Evolutionary conservation across 306 rosid genomes (phyloP).

Genomic region (Prunus persica): Prunus_persica_NCBIv2 NC_034015.1:12003501-12004000

Average conservation of each 20-base stretch:
- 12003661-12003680: background rate
- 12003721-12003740: background rate
- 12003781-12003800: slow-evolving; percentile 10
- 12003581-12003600: background rate
- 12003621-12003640: background rate
- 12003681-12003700: background rate
- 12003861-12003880: slow-evolving; percentile 75
- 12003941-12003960: slow-evolving; percentile 42
- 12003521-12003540: background rate
- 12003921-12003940: slow-evolving; percentile 98
- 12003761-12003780: background rate
- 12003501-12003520: background rate
- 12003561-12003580: background rate
- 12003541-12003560: no score
- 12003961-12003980: slow-evolving; percentile 13
- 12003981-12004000: slow-evolving; percentile 21
- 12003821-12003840: slow-evolving; percentile 68
- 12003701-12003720: background rate
- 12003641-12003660: background rate
- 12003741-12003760: background rate
- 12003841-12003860: slow-evolving; percentile 53
- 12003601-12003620: background rate
- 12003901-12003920: slow-evolving; percentile 82
- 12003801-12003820: slow-evolving; percentile 70
- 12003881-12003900: slow-evolving; percentile 69